phyloP scores from a whole-genome alignment of 108 stramenopile genomes.

The Pinguiococcus pyrenoidosus region DNA sequence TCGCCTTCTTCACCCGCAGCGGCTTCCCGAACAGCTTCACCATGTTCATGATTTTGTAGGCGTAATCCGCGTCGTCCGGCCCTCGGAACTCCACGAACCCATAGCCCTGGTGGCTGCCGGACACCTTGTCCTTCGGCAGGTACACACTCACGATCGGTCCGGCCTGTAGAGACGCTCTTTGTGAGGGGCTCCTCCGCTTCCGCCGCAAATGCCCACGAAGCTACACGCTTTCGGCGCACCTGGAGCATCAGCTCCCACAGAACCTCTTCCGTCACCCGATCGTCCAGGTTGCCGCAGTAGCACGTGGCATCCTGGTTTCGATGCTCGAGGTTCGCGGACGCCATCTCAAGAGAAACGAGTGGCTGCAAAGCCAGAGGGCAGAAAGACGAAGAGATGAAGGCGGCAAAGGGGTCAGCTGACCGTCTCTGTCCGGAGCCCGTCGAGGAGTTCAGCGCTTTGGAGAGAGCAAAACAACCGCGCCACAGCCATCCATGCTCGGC shows the following conservation, averaged over 20 bases:
- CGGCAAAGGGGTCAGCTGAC: too few species aligned
- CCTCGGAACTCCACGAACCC: slow-evolving; percentile 92
- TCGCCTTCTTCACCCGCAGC: slow-evolving; percentile 72
- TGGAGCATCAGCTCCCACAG: slow-evolving; percentile 84
- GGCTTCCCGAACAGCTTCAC: slow-evolving; percentile 79
- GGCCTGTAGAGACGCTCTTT: too few species aligned
- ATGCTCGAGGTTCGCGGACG: slow-evolving; percentile 75
- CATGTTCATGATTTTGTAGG: slow-evolving; percentile 91
- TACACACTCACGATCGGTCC: slow-evolving; percentile 82
- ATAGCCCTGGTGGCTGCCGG: slow-evolving; percentile 55
- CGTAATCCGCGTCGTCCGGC: slow-evolving; percentile 86
- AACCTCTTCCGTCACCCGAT: slow-evolving; percentile 65
- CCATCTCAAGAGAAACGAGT: slow-evolving; percentile 26
- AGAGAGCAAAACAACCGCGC: too few species aligned
- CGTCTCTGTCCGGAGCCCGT: too few species aligned
- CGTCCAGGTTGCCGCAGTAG: slow-evolving; percentile 89
- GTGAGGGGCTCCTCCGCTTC: too few species aligned
- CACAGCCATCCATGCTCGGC: too few species aligned
- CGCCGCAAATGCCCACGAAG: too few species aligned
- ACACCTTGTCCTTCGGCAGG: slow-evolving; percentile 93
- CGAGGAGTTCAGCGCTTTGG: too few species aligned
- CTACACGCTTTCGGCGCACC: too few species aligned
- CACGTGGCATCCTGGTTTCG: slow-evolving; percentile 97
- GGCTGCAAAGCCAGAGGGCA: too few species aligned
- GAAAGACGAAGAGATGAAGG: too few species aligned